These are phyloP conservation scores for Microdochium bolleyi DNA, from an alignment of 2,329 filamentous ascomycete species.

Conservation along the genomic window DNA sequence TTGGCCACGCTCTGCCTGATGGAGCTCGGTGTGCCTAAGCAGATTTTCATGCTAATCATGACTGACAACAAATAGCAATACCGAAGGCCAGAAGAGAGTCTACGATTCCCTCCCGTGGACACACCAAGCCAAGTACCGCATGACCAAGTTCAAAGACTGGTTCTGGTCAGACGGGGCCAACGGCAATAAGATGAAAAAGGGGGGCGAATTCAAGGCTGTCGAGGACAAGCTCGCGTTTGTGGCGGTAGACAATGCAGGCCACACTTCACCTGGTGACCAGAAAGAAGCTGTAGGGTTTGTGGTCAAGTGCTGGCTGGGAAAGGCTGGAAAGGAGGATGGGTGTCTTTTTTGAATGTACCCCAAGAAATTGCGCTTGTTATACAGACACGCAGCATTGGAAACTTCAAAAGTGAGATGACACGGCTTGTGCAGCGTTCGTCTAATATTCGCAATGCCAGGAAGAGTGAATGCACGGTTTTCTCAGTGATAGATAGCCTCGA, in stretches of 20 bases:
- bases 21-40: neutral
- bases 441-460: no score
- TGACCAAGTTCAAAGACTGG: conserved; percentile 4
- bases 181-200: neutral
- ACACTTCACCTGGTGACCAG: conserved; percentile 4
- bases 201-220: conserved; percentile 4
- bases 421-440: no score
- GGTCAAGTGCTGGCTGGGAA: conserved; percentile 3
- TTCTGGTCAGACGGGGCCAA: conserved; percentile 1
- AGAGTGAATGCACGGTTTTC: no score
- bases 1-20: neutral
- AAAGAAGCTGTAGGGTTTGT: conserved; percentile 4
- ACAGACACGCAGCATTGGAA: no score
- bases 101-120: conserved; percentile 4
- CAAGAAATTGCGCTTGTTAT: no score
- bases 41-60: neutral
- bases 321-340: neutral
- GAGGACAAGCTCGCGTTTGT: conserved; percentile 3
- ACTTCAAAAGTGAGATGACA: no score
- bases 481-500: no score
- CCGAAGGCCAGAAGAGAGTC: conserved; percentile 5
- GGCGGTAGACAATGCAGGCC: conserved; percentile 4
- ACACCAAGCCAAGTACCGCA: conserved; percentile 4
- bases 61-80: neutral
- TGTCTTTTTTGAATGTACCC: conserved; percentile 1